A percentile compares a stretch with the other conserved stretches of the same genome.
phyloP scores from a whole-genome alignment of 1,284 basidiomycete species.

The Puccinia horiana region DNA sequence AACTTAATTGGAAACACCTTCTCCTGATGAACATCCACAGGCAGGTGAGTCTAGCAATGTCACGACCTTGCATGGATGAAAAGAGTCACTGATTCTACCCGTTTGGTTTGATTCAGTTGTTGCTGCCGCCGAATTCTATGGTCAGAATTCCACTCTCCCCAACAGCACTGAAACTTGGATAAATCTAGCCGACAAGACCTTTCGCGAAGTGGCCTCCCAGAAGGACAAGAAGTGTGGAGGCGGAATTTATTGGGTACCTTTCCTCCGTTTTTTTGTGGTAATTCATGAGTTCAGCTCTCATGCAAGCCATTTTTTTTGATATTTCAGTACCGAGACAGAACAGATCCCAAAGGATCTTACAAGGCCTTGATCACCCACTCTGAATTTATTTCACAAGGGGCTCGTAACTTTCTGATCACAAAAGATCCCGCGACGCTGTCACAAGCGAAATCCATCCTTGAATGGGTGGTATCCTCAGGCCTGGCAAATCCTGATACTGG shows the following conservation, averaged over 20 bases:
- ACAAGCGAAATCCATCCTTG: background rate
- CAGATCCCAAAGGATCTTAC: conserved; percentile 16
- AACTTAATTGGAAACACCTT: no score
- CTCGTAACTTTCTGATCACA: conserved; percentile 19
- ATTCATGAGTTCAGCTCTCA: background rate
- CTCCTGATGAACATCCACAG: background rate
- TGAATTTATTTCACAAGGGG: conserved; percentile 39
- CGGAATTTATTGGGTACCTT: conserved; percentile 43
- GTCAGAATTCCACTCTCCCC: conserved; percentile 15
- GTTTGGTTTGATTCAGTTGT: conserved; percentile 1
- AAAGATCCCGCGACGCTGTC: conserved; percentile 1
- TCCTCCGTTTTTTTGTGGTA: background rate
- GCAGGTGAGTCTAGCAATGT: background rate
- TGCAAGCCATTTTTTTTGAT: background rate
- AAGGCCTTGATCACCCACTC: conserved; percentile 39
- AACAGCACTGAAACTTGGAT: conserved; percentile 25
- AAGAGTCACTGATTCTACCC: background rate
- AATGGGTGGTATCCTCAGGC: conserved; percentile 45
- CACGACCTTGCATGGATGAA: background rate
- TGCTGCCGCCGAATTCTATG: conserved; percentile 37
- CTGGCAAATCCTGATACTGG: conserved; percentile 23
- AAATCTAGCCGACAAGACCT: conserved; percentile 29
- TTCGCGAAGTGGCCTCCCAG: background rate
- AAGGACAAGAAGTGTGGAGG: conserved; percentile 38
- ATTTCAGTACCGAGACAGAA: conserved; percentile 28